Conservation (phyloP, 108 stramenopile species). For the Fragilariopsis cylindrus region DNA sequence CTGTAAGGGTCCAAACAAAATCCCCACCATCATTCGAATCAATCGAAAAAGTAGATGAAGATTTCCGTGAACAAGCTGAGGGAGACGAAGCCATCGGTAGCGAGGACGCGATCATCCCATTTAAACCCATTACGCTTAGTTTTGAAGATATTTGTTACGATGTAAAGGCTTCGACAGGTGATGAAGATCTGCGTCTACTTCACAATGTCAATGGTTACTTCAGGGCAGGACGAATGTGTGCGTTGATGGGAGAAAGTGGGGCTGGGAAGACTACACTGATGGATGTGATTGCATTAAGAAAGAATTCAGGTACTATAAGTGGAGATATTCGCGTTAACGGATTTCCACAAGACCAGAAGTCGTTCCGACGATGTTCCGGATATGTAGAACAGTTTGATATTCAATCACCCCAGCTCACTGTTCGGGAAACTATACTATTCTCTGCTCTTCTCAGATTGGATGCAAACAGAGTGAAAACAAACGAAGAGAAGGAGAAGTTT, state of each 20-base stretch:
- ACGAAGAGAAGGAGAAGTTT: constrained; percentile 55
- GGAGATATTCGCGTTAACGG: constrained; percentile 75
- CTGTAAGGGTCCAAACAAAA: constrained; percentile 11
- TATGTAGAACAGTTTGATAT: constrained; percentile 94
- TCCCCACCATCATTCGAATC: constrained; percentile 18
- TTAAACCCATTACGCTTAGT: constrained; percentile 65
- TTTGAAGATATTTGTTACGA: constrained; percentile 74
- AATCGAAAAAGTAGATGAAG: constrained; percentile 1
- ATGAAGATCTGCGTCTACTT: constrained; percentile 54
- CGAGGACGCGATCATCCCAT: constrained; percentile 49
- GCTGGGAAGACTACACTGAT: constrained; percentile 42
- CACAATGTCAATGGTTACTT: constrained; percentile 66
- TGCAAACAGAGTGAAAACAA: constrained; percentile 37
- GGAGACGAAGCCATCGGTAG: constrained; percentile 6
- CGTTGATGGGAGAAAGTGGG: constrained; percentile 65
- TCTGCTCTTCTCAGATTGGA: constrained; percentile 84
- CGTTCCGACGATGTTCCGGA: constrained; percentile 70
- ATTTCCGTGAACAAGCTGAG: not conserved
- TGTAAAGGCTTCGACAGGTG: constrained; percentile 62
- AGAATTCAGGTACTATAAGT: constrained; percentile 50
- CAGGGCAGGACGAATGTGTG: constrained; percentile 63
- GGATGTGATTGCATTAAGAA: constrained; percentile 77
- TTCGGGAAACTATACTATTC: constrained; percentile 86
- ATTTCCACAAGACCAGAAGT: constrained; percentile 53
- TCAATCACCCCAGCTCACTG: constrained; percentile 81